These are phyloP conservation scores for Protomyces macrosporus DNA, from an alignment of 1,139 yeast genomes.

Conservation along the genomic window DNA sequence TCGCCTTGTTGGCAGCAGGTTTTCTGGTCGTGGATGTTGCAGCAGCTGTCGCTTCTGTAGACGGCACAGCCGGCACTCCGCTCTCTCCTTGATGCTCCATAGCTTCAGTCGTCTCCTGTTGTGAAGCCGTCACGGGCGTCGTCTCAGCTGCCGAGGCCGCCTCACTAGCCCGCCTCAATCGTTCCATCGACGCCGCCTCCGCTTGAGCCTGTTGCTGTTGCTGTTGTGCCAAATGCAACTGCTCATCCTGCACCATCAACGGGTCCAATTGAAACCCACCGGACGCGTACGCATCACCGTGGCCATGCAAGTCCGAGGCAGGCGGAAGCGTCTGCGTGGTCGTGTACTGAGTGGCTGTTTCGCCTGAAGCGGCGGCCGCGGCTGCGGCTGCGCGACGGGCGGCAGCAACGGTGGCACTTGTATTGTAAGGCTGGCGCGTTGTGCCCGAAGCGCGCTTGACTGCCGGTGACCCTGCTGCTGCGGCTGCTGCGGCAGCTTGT, in stretches of 20 bases:
- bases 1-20: too few species aligned
- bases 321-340: background rate
- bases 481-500: background rate
- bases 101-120: too few species aligned
- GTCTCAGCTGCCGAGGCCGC: background rate
- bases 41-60: too few species aligned
- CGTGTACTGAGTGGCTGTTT: background rate
- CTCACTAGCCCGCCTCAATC: background rate
- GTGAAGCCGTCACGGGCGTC: too few species aligned
- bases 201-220: background rate
- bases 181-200: background rate
- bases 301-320: background rate
- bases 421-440: background rate
- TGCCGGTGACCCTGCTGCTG: background rate
- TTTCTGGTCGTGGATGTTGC: too few species aligned
- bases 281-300: too few species aligned
- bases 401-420: background rate
- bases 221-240: background rate
- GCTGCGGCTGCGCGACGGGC: background rate
- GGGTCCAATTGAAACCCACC: background rate
- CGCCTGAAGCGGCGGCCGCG: background rate
- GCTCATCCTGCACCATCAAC: background rate
- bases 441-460: background rate
- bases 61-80: too few species aligned
- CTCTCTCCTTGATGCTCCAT: too few species aligned